Base-by-base conservation (phyloP, 352 stramenopile species). In the Pythium vanterpoolii region DNA sequence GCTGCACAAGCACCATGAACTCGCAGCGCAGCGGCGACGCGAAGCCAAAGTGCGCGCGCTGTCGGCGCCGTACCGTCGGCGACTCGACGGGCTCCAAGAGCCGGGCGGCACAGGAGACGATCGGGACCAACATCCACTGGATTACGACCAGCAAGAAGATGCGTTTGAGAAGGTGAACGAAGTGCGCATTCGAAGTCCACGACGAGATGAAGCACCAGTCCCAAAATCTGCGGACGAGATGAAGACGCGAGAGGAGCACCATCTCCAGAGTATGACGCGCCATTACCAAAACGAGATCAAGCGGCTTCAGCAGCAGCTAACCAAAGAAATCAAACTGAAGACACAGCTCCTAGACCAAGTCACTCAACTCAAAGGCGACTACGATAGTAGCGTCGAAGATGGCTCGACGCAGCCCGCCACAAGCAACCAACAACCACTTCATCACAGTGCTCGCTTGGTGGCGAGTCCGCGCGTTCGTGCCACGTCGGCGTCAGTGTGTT, bases 271-370 rank as follows among this genome's bases (percentile, higher is more conserved):
- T 33, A 71, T 75, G 2, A 62, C 59, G 31, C 73, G 73, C 3
- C 83, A 92, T 40, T 83, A 75, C 38, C 76, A 90, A 51, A 86
- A 80, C 27, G 78, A 90, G 56, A 87, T 92, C 51, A 72, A 72
- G 40, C 76, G 83, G 3, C 46, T 92, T 19, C 76, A 87, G 53
- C 68, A 79, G 52, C 79, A 92, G 53, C 62, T 92, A 13, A 53
- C 65, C 1, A 72, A 69, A 11, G 83, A 92, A 57, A 74, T 57
- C 9, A 74, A 69, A 18, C 47, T 72, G 14, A 90, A 88, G 42
- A 53, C 60, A 10, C 36, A 58, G 10, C 73, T 87, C 1, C 71
- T 79, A 42, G 67, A 82, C 5, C 73, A 87, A 44, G 52, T 90
- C 9, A 68, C 69, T 1, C 60, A 80, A 27, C 46, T 82, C 28